Base-by-base conservation (phyloP, 306 rosid genomes). In the Cicer pinnatifidum region DNA sequence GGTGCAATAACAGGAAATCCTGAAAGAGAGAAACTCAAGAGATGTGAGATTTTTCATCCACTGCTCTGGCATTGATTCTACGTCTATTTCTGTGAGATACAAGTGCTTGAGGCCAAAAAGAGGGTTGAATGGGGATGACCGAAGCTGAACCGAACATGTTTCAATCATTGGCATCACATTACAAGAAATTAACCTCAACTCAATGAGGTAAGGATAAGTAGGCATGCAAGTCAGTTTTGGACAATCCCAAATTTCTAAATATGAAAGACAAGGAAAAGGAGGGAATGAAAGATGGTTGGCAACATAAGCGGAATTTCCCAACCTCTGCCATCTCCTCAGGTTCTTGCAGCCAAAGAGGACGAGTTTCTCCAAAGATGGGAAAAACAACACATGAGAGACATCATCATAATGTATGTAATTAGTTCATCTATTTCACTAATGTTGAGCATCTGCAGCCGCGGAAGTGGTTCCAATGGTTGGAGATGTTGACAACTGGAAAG, bases 21-120 rank as follows among this genome's bases (percentile, higher is more conserved):
- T 2, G 45, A 60, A 60, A 60, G 44, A 35, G 2, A 60, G 66
- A 35, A 19, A 44, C 66, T 60, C 45, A 60, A 60, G 66, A 60
- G 44, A 60, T 60, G 38, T 60, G 45, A 60, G 66, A 60, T 60
- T 60, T 35, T 60, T 60, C 66, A 60, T 60, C 66, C 45, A 60
- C 66, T 60, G 19, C 11, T 60, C 45, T 60, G 45, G 66, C 66
- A 60, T 60, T 60, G 20, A 10, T 35, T 60, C 66, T 35, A 60
- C 17, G 45, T 60, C 66, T 60, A 60, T 60, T 60, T 60, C 45
- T 7, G 66, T 35, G 66, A 60, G 66, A n/a, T 60, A 60, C 66
- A 60, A 35, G 7, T 60, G 45, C 66, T 35, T 60, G 44, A 60
- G 66, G 20, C 66, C 66, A n/a, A 1, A 33, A 35, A 35, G 45